A percentile compares a stretch with the other conserved stretches of the same genome.
Conservation (phyloP, 2,329 filamentous ascomycete genomes). For the Colletotrichum limetticola region DNA sequence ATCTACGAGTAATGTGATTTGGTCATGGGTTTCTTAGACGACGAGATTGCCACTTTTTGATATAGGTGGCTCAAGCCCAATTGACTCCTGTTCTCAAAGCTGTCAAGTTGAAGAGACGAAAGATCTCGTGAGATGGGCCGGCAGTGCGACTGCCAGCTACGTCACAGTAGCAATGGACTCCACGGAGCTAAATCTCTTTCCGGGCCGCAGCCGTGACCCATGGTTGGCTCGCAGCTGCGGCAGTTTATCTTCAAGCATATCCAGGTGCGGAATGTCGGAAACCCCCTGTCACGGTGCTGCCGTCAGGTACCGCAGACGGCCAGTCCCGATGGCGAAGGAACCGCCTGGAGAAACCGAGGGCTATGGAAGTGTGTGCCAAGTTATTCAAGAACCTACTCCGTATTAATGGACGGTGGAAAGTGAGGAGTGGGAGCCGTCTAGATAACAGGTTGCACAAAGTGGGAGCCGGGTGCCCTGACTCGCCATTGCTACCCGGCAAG, state of each 20-base stretch:
- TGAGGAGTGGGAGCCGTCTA: background rate
- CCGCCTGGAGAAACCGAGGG: background rate
- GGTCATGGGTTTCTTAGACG: background rate
- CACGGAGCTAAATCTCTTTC: conserved; percentile 15
- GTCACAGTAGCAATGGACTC: background rate
- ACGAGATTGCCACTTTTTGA: background rate
- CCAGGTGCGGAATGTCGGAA: background rate
- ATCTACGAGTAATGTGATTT: background rate
- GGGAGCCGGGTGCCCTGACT: background rate
- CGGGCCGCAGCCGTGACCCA: conserved; percentile 10
- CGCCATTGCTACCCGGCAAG: background rate
- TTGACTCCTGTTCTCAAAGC: background rate
- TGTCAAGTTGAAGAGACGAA: background rate
- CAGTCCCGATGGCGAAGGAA: background rate
- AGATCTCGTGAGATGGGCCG: background rate
- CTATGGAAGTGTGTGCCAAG: background rate
- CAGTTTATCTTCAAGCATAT: background rate
- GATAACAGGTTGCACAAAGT: background rate
- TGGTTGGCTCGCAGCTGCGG: background rate
- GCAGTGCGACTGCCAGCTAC: background rate
- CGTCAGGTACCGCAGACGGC: background rate
- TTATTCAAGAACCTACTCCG: background rate
- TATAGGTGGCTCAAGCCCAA: background rate
- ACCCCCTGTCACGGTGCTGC: background rate
- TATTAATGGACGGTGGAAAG: background rate